phyloP scores from a whole-genome alignment of 2,329 filamentous ascomycete species.

The Nectriaceae sp. region DNA sequence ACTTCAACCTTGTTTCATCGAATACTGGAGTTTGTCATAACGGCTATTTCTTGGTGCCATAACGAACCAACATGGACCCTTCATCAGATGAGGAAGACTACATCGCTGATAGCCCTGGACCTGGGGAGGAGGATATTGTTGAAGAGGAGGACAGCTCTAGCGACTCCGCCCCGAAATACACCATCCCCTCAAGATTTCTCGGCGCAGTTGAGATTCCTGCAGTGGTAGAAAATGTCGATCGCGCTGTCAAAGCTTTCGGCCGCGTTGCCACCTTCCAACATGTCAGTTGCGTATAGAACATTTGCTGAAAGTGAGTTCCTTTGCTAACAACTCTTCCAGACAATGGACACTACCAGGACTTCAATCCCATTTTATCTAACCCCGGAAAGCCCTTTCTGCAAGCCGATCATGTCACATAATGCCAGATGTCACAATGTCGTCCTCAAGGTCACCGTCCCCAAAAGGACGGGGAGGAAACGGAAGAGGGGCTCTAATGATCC shows the following conservation, averaged over 20 bases:
- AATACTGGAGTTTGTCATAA: too few relatives aligned
- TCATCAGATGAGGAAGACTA: slow-evolving; percentile 25
- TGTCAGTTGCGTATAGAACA: slow-evolving; percentile 30
- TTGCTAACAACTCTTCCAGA: slow-evolving; percentile 31
- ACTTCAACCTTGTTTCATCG: too few relatives aligned
- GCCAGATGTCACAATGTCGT: slow-evolving; percentile 80
- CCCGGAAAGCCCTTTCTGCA: slow-evolving; percentile 76
- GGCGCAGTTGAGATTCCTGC: slow-evolving; percentile 47
- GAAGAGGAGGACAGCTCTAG: not conserved
- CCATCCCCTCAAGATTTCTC: slow-evolving; percentile 36
- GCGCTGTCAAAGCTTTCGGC: slow-evolving; percentile 45
- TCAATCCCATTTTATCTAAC: slow-evolving; percentile 73
- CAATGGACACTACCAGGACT: slow-evolving; percentile 49
- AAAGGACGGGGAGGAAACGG: slow-evolving; percentile 80
- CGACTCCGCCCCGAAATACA: slow-evolving; percentile 35
- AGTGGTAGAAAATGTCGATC: slow-evolving; percentile 45
- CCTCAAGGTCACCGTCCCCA: slow-evolving; percentile 84
- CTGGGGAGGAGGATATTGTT: not conserved
- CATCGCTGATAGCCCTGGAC: slow-evolving; percentile 14
- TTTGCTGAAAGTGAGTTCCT: not conserved
- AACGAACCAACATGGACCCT: slow-evolving; percentile 8
- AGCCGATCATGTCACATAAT: slow-evolving; percentile 76
- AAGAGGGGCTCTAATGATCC: slow-evolving; percentile 75
- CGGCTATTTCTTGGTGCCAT: too few relatives aligned
- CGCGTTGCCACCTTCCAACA: slow-evolving; percentile 39